Evolutionary conservation across 1,284 basidiomycete genomes (phyloP), one percentile per base, ranked within the genome.

Genomic region (Sphagnurus paluster): DNA sequence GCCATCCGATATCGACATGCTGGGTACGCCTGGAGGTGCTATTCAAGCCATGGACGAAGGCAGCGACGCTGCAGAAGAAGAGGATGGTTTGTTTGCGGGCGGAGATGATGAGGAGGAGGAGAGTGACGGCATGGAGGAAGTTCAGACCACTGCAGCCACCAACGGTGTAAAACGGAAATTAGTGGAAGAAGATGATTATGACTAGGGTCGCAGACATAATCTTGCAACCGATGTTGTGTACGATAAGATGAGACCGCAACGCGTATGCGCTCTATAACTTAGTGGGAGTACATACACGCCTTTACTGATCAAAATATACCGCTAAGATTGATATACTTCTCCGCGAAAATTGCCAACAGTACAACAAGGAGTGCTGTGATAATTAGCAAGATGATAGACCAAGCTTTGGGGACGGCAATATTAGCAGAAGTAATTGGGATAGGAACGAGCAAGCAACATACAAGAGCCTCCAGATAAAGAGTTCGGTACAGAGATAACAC

Each of bases 101-200:
- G 84, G 85, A 37, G 84, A 84, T 26, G 86, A 87, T 43, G 85
- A 86, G 48, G 84, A 85, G 37, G 84, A 79, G 36, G 83, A 84
- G 32, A 82, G 79, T 54, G 86, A 88, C 48, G 79, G 71, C 4
- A 88, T 88, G 85, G 84, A 88, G 55, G 84, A 87, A 50, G 79
- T 85, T 13, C 76, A 82, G 54, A 78, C 80, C 1, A 62, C 73
- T 14, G 67, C 65, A 10, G 38, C 46, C 2, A 56, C 63, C 13
- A 84, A 84, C 53, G 87, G 84, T 16, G 70, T 81, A 36, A 89
- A 88, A 62, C 74, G 89, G 32, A 89, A 90, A 62, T 64, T 90
- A 39, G 83, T 90, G 1, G 88, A 91, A 61, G 89, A 90, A 56
- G 88, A 91, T 53, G 88, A 92, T 60, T 91, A 91, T 54, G 88